Conservation (phyloP, 805 yeast genomes). For the Aciculoconidium aculeatum region DNA sequence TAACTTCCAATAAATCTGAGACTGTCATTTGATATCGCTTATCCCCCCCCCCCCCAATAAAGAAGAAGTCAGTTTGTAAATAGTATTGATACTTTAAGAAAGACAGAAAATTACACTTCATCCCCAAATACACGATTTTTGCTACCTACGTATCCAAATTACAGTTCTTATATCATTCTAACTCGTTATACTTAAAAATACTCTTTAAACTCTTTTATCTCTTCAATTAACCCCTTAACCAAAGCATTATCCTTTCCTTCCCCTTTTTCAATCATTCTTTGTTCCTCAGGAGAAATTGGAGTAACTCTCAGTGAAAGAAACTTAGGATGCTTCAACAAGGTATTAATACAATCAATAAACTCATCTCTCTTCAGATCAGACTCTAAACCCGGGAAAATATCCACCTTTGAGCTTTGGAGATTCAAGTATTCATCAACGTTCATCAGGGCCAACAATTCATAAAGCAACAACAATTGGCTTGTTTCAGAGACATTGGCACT, state of each 20-base stretch:
- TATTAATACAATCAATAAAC: slow-evolving; percentile 56
- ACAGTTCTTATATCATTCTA: no score
- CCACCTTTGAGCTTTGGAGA: slow-evolving; percentile 8
- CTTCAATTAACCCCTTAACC: slow-evolving; percentile 42
- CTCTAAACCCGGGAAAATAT: slow-evolving; percentile 55
- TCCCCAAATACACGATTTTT: no score
- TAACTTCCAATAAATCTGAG: no score
- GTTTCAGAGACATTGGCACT: slow-evolving; percentile 36
- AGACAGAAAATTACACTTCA: no score
- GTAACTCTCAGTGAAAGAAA: slow-evolving; percentile 64
- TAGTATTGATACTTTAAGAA: no score
- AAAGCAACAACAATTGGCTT: slow-evolving; percentile 58
- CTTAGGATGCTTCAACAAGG: slow-evolving; percentile 81
- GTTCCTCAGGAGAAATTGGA: slow-evolving; percentile 62
- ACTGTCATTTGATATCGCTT: no score
- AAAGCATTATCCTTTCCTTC: slow-evolving; percentile 25
- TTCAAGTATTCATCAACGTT: slow-evolving; percentile 45
- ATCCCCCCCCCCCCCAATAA: no score
- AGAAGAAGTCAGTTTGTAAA: no score
- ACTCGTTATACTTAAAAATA: no score
- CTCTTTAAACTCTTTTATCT: slow-evolving; percentile 48
- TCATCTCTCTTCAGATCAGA: slow-evolving; percentile 52
- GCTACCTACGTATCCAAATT: no score
- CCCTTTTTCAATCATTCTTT: slow-evolving; percentile 46
- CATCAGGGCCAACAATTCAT: slow-evolving; percentile 49